A percentile compares a stretch with the other conserved stretches of the same genome.
phyloP scores from a whole-genome alignment of 2,329 filamentous ascomycete species.

The Colletotrichum theobromicola region DNA sequence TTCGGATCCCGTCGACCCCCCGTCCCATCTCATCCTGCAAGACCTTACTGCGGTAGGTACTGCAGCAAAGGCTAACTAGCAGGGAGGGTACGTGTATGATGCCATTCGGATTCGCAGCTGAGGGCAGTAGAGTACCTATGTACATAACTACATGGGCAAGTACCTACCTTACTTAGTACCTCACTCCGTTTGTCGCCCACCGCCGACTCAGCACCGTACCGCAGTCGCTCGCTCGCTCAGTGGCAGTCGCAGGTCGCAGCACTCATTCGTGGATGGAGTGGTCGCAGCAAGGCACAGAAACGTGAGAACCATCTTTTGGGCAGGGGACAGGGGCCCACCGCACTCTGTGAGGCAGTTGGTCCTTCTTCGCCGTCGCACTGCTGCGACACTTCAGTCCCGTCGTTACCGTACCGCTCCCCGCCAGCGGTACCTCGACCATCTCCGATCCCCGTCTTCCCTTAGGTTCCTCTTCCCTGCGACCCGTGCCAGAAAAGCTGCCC shows the following conservation, averaged over 20 bases:
- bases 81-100: not conserved
- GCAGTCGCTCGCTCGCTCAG: too few relatives aligned
- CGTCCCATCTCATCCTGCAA: not conserved
- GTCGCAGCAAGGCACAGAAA: not conserved
- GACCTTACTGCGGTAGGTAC: too few relatives aligned
- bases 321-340: not conserved
- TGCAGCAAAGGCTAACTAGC: not conserved
- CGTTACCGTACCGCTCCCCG: not conserved
- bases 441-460: conserved; percentile 15
- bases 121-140: too few relatives aligned
- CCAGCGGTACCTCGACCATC: not conserved
- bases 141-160: too few relatives aligned
- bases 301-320: not conserved
- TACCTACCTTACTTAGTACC: not conserved
- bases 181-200: not conserved
- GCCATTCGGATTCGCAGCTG: not conserved
- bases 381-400: not conserved
- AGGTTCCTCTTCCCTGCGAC: conserved; percentile 5
- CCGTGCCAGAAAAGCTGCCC: conserved; percentile 5
- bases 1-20: not conserved
- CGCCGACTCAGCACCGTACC: not conserved
- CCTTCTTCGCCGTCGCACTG: not conserved
- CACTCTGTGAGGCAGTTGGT: not conserved
- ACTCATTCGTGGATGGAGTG: not conserved
- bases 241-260: not conserved